A percentile compares a stretch with the other conserved stretches of the same genome.
Evolutionary conservation across 352 stramenopile genomes (phyloP).

Genomic region (Phytophthora sojae): DNA sequence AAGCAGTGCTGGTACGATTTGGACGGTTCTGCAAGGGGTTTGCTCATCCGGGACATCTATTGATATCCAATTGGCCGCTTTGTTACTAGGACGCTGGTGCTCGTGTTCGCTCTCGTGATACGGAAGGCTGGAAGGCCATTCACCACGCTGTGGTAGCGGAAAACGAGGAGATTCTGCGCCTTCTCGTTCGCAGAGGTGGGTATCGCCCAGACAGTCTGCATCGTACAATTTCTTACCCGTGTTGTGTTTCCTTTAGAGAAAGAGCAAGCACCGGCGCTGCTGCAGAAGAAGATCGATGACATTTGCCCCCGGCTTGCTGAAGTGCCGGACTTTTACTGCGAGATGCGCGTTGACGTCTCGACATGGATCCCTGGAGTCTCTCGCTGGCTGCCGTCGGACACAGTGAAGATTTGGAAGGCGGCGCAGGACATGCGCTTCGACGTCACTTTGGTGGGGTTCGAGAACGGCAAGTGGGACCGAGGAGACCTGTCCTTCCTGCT

Average conservation of each 20-base stretch:
- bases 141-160: slow-evolving; percentile 66
- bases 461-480: slow-evolving; percentile 68
- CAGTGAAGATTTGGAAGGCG: slow-evolving; percentile 81
- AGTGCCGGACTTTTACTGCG: slow-evolving; percentile 72
- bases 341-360: slow-evolving; percentile 71
- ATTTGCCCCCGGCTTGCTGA: slow-evolving; percentile 52
- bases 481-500: slow-evolving; percentile 74
- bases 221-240: neutral
- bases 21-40: neutral
- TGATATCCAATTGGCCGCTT: neutral
- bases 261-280: slow-evolving; percentile 57
- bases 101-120: slow-evolving; percentile 69
- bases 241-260: slow-evolving; percentile 50
- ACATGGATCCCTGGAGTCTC: slow-evolving; percentile 80
- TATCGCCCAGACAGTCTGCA: neutral
- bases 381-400: slow-evolving; percentile 74
- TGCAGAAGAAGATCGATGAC: slow-evolving; percentile 60
- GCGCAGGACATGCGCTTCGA: slow-evolving; percentile 67
- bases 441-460: slow-evolving; percentile 70
- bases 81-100: slow-evolving; percentile 55
- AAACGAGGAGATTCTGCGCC: slow-evolving; percentile 66
- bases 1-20: slow-evolving; percentile 54
- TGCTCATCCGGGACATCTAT: too few species aligned
- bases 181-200: slow-evolving; percentile 59
- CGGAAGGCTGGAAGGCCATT: slow-evolving; percentile 68